phyloP scores from a whole-genome alignment of 2,329 filamentous ascomycete genomes.

The Fusarium sterilihyphosum region DNA sequence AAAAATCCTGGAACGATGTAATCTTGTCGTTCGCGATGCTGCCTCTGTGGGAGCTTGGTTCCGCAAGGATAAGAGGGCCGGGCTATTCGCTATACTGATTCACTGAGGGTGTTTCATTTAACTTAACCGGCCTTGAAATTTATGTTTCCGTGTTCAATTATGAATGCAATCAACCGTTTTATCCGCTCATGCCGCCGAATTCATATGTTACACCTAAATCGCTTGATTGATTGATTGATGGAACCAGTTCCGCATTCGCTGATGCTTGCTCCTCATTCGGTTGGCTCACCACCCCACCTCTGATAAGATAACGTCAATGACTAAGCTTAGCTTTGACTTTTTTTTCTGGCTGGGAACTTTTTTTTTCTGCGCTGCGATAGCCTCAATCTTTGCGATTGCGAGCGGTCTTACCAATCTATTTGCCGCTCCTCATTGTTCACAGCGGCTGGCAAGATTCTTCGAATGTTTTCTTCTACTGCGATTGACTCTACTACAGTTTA shows the following conservation, averaged over 20 bases:
- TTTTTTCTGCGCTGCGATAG: slow-evolving; percentile 43
- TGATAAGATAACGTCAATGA: slow-evolving; percentile 2
- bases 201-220: neutral
- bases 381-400: slow-evolving; percentile 40
- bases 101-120: neutral
- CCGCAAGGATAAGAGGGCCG: neutral
- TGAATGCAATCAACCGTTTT: neutral
- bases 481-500: neutral
- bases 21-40: neutral
- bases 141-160: neutral
- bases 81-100: neutral
- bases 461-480: neutral
- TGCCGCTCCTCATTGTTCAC: slow-evolving; percentile 13
- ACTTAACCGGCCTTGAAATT: neutral
- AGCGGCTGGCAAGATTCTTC: slow-evolving; percentile 16
- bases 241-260: neutral
- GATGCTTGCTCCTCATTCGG: slow-evolving; percentile 23
- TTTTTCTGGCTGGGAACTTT: slow-evolving; percentile 42
- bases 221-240: neutral
- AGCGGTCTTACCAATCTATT: slow-evolving; percentile 33
- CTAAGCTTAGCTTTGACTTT: slow-evolving; percentile 35
- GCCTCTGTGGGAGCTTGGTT: slow-evolving; percentile 8
- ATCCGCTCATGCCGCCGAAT: neutral
- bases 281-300: slow-evolving; percentile 1
- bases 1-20: neutral